Evolutionary conservation across 139 green algal species (phyloP).

Genomic region (Chlamydomonas applanata): DNA sequence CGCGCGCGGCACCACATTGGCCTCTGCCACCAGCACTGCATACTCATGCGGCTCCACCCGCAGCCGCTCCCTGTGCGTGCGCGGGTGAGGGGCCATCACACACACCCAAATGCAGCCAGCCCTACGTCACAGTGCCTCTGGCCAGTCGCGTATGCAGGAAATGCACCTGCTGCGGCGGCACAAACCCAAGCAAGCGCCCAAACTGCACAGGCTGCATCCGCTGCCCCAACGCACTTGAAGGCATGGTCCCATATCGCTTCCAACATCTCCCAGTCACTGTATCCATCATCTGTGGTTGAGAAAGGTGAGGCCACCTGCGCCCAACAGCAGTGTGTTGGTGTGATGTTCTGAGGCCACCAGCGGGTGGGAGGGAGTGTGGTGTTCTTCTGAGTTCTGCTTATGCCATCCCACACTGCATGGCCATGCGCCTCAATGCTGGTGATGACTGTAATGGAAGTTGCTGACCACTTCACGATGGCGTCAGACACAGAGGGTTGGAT

Average conservation of each 20-base stretch:
- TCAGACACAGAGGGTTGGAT: background rate
- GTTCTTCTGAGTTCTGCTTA: too few species aligned
- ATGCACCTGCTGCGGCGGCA: too few species aligned
- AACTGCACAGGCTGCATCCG: background rate
- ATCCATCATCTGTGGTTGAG: slow-evolving; percentile 46
- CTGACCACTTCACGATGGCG: background rate
- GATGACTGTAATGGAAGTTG: background rate
- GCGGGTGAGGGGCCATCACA: background rate
- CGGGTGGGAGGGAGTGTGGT: background rate
- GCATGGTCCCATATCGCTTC: slow-evolving; percentile 74
- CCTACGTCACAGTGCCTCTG: too few species aligned
- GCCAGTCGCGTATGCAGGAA: too few species aligned
- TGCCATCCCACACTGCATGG: too few species aligned
- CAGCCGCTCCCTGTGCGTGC: slow-evolving; percentile 72
- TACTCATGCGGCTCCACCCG: slow-evolving; percentile 77
- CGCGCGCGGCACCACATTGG: slow-evolving; percentile 42
- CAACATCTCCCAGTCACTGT: slow-evolving; percentile 76
- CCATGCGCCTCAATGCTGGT: background rate
- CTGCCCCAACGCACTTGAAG: slow-evolving; percentile 53
- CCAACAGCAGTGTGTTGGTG: background rate
- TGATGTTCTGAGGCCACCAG: background rate
- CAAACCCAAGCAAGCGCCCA: too few species aligned
- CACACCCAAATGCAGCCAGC: background rate
- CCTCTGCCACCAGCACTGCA: slow-evolving; percentile 89
- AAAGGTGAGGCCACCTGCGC: slow-evolving; percentile 58